These are phyloP conservation scores for Venturia pyrina DNA, from an alignment of 2,329 filamentous ascomycete species.

Conservation along the genomic window DNA sequence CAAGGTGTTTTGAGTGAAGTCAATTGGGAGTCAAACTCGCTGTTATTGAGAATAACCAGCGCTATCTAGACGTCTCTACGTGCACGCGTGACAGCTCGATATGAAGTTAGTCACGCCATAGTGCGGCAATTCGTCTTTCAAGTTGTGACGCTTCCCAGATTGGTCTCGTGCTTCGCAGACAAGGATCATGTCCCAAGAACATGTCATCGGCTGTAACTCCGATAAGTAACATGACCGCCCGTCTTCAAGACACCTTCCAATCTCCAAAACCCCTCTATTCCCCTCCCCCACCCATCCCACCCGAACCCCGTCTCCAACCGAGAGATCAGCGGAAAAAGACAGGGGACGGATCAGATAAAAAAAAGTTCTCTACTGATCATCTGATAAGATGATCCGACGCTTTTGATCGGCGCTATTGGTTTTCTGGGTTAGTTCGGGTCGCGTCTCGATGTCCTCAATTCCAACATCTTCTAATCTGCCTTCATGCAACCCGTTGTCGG, in stretches of 20 bases:
- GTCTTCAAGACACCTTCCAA: background rate
- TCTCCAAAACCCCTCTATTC: background rate
- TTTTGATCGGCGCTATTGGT: too few species aligned
- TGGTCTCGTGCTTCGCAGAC: background rate
- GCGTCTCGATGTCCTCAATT: background rate
- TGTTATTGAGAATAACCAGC: too few species aligned
- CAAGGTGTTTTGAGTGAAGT: too few species aligned
- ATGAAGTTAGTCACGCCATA: background rate
- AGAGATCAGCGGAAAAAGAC: background rate
- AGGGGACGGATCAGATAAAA: slow-evolving; percentile 1
- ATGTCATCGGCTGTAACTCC: too few species aligned
- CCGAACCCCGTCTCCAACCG: background rate
- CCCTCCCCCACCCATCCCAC: background rate
- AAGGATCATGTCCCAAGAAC: background rate
- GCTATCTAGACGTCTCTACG: background rate
- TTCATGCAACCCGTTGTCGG: too few species aligned
- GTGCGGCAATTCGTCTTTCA: background rate
- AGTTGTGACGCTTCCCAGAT: background rate
- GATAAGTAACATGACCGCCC: too few species aligned
- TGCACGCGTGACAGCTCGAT: background rate
- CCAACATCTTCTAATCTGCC: too few species aligned
- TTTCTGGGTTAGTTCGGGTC: too few species aligned
- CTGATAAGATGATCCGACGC: background rate
- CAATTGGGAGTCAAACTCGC: too few species aligned
- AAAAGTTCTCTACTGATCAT: slow-evolving; percentile 10